phyloP scores from a whole-genome alignment of 805 yeast genomes.

The Komagataella pastoris region DNA sequence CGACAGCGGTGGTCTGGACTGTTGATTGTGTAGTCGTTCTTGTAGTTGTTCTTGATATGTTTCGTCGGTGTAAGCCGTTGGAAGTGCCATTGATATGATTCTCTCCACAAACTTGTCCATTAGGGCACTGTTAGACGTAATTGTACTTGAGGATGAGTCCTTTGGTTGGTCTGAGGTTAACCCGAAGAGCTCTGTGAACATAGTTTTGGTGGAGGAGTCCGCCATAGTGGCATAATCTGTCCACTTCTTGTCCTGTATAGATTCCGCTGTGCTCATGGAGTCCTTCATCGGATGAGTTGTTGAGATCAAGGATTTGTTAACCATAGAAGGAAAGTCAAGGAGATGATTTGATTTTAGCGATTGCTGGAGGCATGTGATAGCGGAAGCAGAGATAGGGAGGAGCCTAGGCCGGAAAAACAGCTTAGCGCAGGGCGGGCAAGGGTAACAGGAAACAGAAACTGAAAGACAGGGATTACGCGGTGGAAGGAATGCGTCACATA shows the following conservation, averaged over 20 bases:
- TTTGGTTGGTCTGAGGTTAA: not conserved
- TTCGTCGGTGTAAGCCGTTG: slow-evolving; percentile 38
- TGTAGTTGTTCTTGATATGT: slow-evolving; percentile 26
- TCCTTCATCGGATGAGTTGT: not conserved
- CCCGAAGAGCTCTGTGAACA: not conserved
- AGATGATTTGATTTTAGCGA: not conserved
- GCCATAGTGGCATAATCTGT: not conserved
- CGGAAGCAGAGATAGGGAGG: not conserved
- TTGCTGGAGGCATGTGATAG: not conserved
- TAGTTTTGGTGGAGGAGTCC: not conserved
- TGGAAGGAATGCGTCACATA: not conserved
- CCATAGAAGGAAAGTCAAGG: not conserved
- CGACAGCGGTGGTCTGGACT: slow-evolving; percentile 53
- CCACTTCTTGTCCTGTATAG: not conserved
- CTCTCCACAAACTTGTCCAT: slow-evolving; percentile 66
- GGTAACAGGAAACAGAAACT: not conserved
- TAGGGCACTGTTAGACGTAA: slow-evolving; percentile 11
- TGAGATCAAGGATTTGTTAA: not conserved
- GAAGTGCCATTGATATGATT: slow-evolving; percentile 58
- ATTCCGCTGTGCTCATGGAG: not conserved
- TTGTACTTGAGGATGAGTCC: not conserved
- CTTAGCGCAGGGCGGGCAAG: not conserved
- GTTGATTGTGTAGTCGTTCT: slow-evolving; percentile 46
- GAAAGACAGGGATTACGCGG: not conserved
- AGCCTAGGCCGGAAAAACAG: not conserved